Evolutionary conservation across 2,329 filamentous ascomycete species (phyloP), one percentile per base, ranked within the genome.

Genomic region (Alternaria infectoria): DNA sequence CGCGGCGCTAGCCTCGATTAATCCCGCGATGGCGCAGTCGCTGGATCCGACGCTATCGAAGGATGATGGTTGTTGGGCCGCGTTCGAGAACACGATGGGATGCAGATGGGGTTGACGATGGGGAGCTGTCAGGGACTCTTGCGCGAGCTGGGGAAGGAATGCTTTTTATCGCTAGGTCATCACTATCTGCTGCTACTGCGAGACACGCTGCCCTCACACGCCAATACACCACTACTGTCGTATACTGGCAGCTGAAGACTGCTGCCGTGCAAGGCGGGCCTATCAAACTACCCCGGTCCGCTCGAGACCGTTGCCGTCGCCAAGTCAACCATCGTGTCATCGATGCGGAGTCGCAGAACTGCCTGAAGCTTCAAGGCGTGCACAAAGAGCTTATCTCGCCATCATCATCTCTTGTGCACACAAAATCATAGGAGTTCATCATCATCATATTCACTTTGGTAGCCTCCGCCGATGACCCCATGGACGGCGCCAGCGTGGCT

Each of bases 1-100:
- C 72, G 74, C 71, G 70, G 67, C 68, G 69, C 72, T 63, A 68
- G 63, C 63, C 58, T 57, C n/a, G 45, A 44, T 44, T 50, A 28
- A 54, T 45, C 28, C 44, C 56, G 59, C 36, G 17, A 55, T 65
- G 54, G 54, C 59, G 64, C 63, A 64, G 64, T 58, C 61, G 51
- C 46, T 60, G 59, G 60, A 54, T 49, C 61, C 59, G 56, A 47
- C 57, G 63, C 65, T 62, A 62, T 64, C 65, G 64, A 66, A 63
- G 67, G 65, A 68, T 62, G 62, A 65, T 66, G 54, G 67, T 66
- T 65, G 62, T 62, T 62, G 50, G 60, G 60, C 55, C 56, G 58
- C 45, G 68, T 72, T 72, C 69, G 68, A 73, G 70, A 69, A 66
- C 67, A 44, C 64, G 57, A 44, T 60, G 43, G 40, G 59, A 54